Base-by-base conservation (phyloP, 192 early-diverging fungal genomes). In the Chytriomyces confervae region DNA sequence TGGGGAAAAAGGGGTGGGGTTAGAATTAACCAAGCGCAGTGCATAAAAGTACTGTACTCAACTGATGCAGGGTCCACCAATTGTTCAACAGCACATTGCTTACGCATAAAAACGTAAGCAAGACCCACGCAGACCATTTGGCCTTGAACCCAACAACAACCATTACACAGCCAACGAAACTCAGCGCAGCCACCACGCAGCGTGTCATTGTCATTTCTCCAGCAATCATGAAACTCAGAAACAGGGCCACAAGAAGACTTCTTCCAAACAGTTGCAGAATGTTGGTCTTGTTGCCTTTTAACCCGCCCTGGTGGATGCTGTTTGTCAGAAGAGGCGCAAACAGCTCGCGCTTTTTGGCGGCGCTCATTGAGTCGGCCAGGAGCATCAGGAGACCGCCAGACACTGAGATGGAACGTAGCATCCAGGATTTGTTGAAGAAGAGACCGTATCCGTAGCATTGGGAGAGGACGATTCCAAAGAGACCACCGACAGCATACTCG, bases 141-240 rank as follows among this genome's bases (percentile, higher is more conserved):
- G 97, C 95, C 85, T 98, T 98, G 88, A 98, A 98, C 0, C 97
- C 97, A 45, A 98, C 91, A 6, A 93, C 95, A 27, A 98, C 94
- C 95, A 98, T 95, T 47, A 96, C 79, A 81, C 95, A 96, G 50
- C 95, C 95, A 29, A 90, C 81, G 24, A 95, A 84, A 29, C 91
- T 92, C 18, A 96, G 83, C 10, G 90, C 46, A 11, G 93, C 90
- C 8, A 96, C 90, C 27, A 90, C 49, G 24, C 92, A 44, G 7
- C 96, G 90, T 24, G 90, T 81, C 5, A 94, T 2, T 6, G 92
- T 86, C 84, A 94, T 94, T 46, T 93, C 85, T 51, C 97, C 97
- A n/a, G 91, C 90, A 79, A 97, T 90, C 53, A 94, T 86, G 78
- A 95, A 96, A 23, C 92, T 91, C 60, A 96, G 72, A 84, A 98